Conservation (phyloP, 2,329 filamentous ascomycete species). For the Juglanconis sp. region DNA sequence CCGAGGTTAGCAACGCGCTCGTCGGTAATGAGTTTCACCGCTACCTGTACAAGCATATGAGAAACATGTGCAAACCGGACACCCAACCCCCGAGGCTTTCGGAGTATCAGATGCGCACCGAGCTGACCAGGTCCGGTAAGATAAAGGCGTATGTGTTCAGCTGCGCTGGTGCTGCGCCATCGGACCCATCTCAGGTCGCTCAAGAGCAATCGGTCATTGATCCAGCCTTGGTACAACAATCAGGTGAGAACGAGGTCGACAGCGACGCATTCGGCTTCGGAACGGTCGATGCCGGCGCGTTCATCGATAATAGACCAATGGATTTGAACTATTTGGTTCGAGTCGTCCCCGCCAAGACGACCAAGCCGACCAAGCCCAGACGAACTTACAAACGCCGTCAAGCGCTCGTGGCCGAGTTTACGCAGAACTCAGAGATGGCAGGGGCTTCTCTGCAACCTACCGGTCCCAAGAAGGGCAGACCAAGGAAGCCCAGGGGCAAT, state of each 20-base stretch:
- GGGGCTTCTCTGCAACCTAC: neutral
- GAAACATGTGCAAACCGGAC: conserved; percentile 29
- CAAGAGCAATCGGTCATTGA: conserved; percentile 7
- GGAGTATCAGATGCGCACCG: conserved; percentile 36
- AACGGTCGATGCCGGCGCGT: conserved; percentile 1
- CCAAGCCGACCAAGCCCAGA: neutral
- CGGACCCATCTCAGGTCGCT: neutral
- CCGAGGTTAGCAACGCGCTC: conserved; percentile 33
- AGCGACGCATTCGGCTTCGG: conserved; percentile 3
- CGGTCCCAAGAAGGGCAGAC: neutral
- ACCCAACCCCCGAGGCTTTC: conserved; percentile 38
- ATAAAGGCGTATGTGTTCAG: conserved; percentile 41
- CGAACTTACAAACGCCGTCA: neutral
- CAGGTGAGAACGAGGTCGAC: neutral
- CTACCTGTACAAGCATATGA: conserved; percentile 31
- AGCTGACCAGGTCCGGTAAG: conserved; percentile 36
- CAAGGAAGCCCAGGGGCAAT: neutral
- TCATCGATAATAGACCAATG: neutral
- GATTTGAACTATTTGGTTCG: conserved; percentile 6
- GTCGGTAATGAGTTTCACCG: conserved; percentile 34
- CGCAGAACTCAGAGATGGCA: neutral
- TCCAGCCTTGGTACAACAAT: conserved; percentile 2
- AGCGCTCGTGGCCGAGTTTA: neutral
- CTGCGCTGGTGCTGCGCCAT: conserved; percentile 13
- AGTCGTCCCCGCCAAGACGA: neutral